Conservation (phyloP, 192 early-diverging fungal species). For the Gryganskiella cystojenkinii region DNA sequence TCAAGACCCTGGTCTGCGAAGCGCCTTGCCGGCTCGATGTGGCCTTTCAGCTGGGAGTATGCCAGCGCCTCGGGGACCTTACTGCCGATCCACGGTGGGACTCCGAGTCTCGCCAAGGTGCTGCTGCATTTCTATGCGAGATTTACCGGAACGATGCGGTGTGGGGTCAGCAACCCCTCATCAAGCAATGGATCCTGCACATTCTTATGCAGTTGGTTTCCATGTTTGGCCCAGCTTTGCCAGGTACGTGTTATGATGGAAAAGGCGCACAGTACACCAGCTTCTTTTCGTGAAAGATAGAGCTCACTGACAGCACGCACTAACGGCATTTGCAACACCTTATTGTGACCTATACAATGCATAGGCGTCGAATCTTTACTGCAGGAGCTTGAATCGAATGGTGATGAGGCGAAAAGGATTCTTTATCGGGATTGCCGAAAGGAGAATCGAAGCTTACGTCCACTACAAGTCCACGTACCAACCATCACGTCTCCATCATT, state of each 20-base stretch:
- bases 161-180: neutral
- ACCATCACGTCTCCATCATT: neutral
- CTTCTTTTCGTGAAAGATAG: no score
- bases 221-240: neutral
- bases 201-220: neutral
- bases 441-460: no score
- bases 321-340: no score
- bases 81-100: neutral
- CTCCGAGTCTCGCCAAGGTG: neutral
- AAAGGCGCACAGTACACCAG: no score
- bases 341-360: no score
- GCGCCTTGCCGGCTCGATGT: constrained; percentile 5
- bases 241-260: no score
- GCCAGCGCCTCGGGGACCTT: neutral
- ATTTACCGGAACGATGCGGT: constrained; percentile 4
- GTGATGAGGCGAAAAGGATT: no score
- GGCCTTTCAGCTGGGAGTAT: neutral
- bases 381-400: no score
- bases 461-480: no score
- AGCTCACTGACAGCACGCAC: no score
- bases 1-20: neutral
- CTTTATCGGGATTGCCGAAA: no score
- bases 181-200: constrained; percentile 4
- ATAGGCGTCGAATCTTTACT: no score
- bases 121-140: neutral